phyloP scores from a whole-genome alignment of 2,329 filamentous ascomycete species.

The Orbilia javanica region DNA sequence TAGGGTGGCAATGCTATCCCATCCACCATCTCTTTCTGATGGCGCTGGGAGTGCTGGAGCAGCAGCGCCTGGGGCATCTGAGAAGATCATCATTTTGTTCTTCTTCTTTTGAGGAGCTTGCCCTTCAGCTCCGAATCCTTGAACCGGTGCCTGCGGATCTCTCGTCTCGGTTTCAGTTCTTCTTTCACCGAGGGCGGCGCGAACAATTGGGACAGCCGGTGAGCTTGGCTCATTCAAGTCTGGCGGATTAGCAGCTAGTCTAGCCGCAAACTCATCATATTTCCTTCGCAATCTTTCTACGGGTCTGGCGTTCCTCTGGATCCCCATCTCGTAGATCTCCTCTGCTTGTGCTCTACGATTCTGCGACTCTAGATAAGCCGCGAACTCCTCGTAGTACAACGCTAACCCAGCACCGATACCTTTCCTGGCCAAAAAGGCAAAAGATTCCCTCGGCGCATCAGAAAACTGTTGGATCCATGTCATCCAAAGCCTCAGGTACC shows the following conservation, averaged over 20 bases:
- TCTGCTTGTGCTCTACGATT: conserved; percentile 90
- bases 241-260: conserved; percentile 69
- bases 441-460: conserved; percentile 91
- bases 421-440: conserved; percentile 89
- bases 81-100: conserved; percentile 90
- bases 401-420: conserved; percentile 87
- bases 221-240: conserved; percentile 77
- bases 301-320: conserved; percentile 88
- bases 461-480: conserved; percentile 94
- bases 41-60: conserved; percentile 70
- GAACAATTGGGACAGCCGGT: conserved; percentile 84
- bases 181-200: conserved; percentile 76
- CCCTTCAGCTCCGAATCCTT: conserved; percentile 65
- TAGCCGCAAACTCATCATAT: conserved; percentile 89
- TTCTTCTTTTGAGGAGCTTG: conserved; percentile 73
- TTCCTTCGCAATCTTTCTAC: conserved; percentile 85
- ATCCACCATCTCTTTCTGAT: conserved; percentile 75
- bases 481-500: conserved; percentile 93
- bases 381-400: conserved; percentile 96
- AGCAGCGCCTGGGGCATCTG: conserved; percentile 74
- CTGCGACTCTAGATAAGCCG: conserved; percentile 87
- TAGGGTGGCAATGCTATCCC: conserved; percentile 91
- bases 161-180: conserved; percentile 74
- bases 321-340: conserved; percentile 90
- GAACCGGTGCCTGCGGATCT: conserved; percentile 68